Percentiles rank a stretch among this genome's conserved stretches.
phyloP scores from a whole-genome alignment of 2,329 filamentous ascomycete genomes.

The Monosporascus ibericus region DNA sequence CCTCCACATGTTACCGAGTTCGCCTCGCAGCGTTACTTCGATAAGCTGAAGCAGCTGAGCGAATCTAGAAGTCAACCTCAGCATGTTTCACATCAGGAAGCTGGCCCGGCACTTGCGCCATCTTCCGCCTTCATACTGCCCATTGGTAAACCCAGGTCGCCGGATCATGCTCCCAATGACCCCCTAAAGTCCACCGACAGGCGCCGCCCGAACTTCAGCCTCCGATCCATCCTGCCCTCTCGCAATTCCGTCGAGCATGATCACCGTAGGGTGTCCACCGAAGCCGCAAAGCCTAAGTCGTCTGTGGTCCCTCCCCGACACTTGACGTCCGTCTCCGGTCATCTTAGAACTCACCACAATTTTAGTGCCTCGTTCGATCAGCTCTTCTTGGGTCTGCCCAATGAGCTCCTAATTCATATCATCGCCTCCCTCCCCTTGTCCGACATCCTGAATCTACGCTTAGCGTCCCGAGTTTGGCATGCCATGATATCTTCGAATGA shows the following conservation, averaged over 20 bases:
- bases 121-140: constrained; percentile 45
- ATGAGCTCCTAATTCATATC: constrained; percentile 58
- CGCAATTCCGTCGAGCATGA: constrained; percentile 26
- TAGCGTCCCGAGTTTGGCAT: constrained; percentile 54
- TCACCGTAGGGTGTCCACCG: constrained; percentile 17
- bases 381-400: constrained; percentile 52
- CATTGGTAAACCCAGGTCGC: constrained; percentile 28
- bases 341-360: constrained; percentile 1
- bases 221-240: constrained; percentile 24
- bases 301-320: constrained; percentile 4
- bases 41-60: constrained; percentile 52
- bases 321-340: neutral
- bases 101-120: constrained; percentile 20
- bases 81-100: constrained; percentile 20
- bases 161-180: constrained; percentile 29
- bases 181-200: constrained; percentile 19
- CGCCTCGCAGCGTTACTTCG: constrained; percentile 58
- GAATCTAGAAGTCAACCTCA: constrained; percentile 39
- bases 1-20: constrained; percentile 60
- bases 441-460: constrained; percentile 53
- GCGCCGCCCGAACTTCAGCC: constrained; percentile 24
- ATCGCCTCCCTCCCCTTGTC: constrained; percentile 54
- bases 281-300: constrained; percentile 20
- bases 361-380: constrained; percentile 44
- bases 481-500: constrained; percentile 55